Evolutionary conservation across 345 rosid genomes (phyloP), one percentile per base, ranked within the genome.

Genomic region (Salix suchowensis): DNA sequence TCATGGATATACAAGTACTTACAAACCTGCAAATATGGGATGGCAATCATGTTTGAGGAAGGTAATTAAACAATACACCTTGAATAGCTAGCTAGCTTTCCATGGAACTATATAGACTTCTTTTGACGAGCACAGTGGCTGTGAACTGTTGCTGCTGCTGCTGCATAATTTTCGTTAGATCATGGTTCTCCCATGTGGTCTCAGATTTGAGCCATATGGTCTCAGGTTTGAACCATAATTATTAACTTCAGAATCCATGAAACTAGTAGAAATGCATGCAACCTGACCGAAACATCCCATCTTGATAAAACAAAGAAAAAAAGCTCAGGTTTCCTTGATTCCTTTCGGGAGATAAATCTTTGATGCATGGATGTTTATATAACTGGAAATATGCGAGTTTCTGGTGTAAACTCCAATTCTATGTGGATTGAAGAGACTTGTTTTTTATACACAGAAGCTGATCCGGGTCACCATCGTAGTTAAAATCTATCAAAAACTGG

Each of bases 251-350:
- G 36, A 4, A 4, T 0, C 1, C 6, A 0, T 34, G 0, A 0
- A 0, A 34, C 4, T 34, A 34, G 6, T 34, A 0, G 0, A 34
- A 4, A 34, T 4, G 0, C 36, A 0, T 0, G 5, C 6, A 34
- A 4, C 6, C 0, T 32, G 5, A 32, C 5, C 5, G 0, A 0
- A 34, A 34, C 5, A 34, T 4, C 6, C 6, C 6, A 34, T 0
- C 0, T 32, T 34, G 1, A 4, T 34, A 34, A 34, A 34, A 34
- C 0, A 32, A 32, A 32, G 0, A 32, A 32, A 34, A 32, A 32
- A 32, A 32, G 24, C 14, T 42, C 46, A 54, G 21, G 26, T 55
- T n/a, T 55, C 62, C 62, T n/a, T n/a, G 2, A 55, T n/a, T 55
- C 28, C 26, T 55, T 0, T n/a, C 28, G 0, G 23, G 11, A 18